A percentile compares a stretch with the other conserved stretches of the same genome.
phyloP scores from a whole-genome alignment of 176 grass and related monocot species.

The Musa troglodytarum region DNA sequence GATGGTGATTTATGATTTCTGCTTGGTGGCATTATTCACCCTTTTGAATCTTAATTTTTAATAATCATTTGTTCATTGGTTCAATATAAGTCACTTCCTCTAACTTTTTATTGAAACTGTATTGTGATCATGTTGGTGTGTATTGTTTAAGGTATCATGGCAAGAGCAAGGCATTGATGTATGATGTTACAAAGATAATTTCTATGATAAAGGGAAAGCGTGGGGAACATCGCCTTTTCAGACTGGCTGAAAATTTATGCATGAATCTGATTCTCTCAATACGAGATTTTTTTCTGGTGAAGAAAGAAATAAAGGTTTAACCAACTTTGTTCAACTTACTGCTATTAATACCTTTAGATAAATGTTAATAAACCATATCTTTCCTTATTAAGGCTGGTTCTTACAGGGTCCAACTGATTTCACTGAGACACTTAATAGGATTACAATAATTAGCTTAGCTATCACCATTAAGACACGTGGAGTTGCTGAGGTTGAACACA shows the following conservation, averaged over 20 bases:
- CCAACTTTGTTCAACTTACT: neutral
- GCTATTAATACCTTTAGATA: neutral
- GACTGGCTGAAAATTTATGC: conserved; percentile 97
- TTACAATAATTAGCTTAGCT: conserved; percentile 98
- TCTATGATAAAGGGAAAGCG: conserved; percentile 94
- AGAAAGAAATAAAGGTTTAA: conserved; percentile 93
- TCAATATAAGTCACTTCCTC: neutral
- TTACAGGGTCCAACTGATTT: conserved; percentile 93
- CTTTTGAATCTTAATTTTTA: neutral
- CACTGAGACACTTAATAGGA: conserved; percentile 96
- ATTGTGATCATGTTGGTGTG: conserved; percentile 1
- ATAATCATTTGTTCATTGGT: neutral
- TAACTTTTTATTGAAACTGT: neutral
- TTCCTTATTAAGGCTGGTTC: conserved; percentile 11
- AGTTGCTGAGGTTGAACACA: conserved; percentile 93
- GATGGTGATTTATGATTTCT: neutral
- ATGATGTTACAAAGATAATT: conserved; percentile 99
- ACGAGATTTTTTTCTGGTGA: conserved; percentile 95
- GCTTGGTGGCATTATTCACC: neutral
- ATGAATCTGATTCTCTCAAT: conserved; percentile 99
- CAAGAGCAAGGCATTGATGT: conserved; percentile 98
- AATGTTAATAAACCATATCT: neutral
- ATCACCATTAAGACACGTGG: conserved; percentile 97
- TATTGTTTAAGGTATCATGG: conserved; percentile 61
- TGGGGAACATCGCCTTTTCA: conserved; percentile 90